These are phyloP conservation scores for Suillus brevipes DNA, from an alignment of 768 basidiomycete genomes.

Conservation along the genomic window DNA sequence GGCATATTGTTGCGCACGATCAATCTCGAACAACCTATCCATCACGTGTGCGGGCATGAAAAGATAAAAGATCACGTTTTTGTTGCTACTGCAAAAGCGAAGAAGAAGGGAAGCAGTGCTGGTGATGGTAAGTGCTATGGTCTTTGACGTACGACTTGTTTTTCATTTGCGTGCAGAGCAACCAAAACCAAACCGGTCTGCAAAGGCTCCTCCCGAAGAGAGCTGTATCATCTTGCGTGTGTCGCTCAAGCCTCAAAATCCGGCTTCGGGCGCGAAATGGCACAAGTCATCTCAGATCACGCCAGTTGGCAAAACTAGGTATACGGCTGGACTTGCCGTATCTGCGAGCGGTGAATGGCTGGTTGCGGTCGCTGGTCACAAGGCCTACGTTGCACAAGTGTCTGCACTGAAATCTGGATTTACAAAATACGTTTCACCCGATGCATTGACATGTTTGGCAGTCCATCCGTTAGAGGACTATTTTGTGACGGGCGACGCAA, in stretches of 20 bases:
- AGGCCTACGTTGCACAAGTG: constrained; percentile 71
- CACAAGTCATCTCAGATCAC: constrained; percentile 50
- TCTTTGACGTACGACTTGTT: not conserved
- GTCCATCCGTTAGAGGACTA: constrained; percentile 90
- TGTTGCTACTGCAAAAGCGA: constrained; percentile 57
- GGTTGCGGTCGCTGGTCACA: constrained; percentile 71
- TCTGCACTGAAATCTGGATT: constrained; percentile 63
- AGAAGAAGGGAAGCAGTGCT: constrained; percentile 36
- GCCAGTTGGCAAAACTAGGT: constrained; percentile 66
- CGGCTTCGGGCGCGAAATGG: constrained; percentile 42
- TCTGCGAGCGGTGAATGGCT: constrained; percentile 80
- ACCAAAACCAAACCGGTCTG: not conserved
- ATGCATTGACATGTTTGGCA: constrained; percentile 78
- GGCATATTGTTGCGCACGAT: constrained; percentile 77
- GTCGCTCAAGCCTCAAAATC: constrained; percentile 47
- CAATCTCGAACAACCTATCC: constrained; percentile 66
- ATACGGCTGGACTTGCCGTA: constrained; percentile 62
- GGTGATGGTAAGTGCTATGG: not conserved
- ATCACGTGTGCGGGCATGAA: constrained; percentile 70
- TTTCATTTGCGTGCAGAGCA: not conserved
- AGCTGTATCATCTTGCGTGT: constrained; percentile 55
- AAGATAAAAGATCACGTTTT: constrained; percentile 69
- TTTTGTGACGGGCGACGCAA: constrained; percentile 91
- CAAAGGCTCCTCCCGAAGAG: constrained; percentile 39
- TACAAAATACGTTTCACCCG: constrained; percentile 80